Conservation (phyloP, 495 filamentous ascomycete species). For the Tuber melanosporum region DNA sequence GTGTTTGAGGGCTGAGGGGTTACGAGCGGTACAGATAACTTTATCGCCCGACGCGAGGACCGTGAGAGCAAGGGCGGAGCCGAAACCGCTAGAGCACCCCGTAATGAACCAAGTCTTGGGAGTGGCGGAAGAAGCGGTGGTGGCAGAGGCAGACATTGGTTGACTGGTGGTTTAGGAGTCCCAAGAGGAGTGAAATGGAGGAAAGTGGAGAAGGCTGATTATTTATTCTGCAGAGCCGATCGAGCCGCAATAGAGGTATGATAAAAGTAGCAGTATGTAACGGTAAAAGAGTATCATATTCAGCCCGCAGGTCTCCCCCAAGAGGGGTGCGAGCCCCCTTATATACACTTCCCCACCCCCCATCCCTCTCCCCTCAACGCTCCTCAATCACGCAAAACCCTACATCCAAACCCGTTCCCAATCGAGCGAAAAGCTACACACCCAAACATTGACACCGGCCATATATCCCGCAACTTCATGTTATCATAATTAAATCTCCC, state of each 20-base stretch:
- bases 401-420: not conserved
- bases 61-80: conserved; percentile 44
- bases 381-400: not conserved
- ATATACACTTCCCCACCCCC: not conserved
- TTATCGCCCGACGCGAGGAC: conserved; percentile 50
- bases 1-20: conserved; percentile 44
- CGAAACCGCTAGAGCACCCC: conserved; percentile 49
- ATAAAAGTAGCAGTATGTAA: not conserved
- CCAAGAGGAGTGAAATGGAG: not conserved
- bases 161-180: not conserved
- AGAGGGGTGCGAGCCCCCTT: not conserved
- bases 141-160: not conserved
- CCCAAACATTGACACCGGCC: not conserved
- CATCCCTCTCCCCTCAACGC: not conserved
- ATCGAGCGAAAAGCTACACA: not conserved
- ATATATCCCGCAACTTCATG: not conserved
- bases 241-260: not conserved
- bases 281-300: not conserved
- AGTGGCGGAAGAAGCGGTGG: conserved; percentile 1
- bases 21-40: conserved; percentile 54
- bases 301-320: not conserved
- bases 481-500: not conserved
- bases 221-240: not conserved
- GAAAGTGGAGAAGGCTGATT: not conserved
- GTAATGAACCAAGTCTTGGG: conserved; percentile 50